Percentiles rank a stretch among this genome's conserved stretches.
These are phyloP conservation scores for Lepraria neglecta DNA, from an alignment of 495 filamentous ascomycete genomes.

Conservation along the genomic window DNA sequence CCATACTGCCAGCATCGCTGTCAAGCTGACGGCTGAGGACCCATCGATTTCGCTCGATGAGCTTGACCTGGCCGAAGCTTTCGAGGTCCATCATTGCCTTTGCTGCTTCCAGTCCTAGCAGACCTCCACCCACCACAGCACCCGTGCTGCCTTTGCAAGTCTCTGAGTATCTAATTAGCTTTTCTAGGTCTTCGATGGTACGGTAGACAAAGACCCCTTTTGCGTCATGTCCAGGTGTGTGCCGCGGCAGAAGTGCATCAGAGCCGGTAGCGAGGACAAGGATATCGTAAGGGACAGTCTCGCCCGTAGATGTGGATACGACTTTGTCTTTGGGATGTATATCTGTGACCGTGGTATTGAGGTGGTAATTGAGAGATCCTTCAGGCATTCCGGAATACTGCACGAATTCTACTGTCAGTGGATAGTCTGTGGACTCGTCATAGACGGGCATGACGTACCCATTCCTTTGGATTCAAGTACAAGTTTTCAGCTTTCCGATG, in stretches of 20 bases:
- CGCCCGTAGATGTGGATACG: constrained; percentile 65
- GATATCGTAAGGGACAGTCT: constrained; percentile 73
- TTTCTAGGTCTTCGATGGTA: constrained; percentile 78
- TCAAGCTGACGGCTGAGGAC: constrained; percentile 84
- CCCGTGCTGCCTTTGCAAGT: constrained; percentile 62
- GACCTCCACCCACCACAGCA: constrained; percentile 81
- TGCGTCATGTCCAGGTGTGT: constrained; percentile 79
- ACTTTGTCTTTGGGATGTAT: constrained; percentile 60
- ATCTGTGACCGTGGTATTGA: constrained; percentile 72
- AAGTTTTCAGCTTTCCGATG: constrained; percentile 85
- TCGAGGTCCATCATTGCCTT: constrained; percentile 91
- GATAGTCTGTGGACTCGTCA: too few relatives aligned
- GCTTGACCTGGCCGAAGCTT: constrained; percentile 67
- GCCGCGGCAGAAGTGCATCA: constrained; percentile 72
- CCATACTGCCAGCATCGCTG: constrained; percentile 73
- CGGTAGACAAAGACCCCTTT: constrained; percentile 93
- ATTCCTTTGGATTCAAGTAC: constrained; percentile 84
- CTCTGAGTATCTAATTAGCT: constrained; percentile 67
- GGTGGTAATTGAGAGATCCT: constrained; percentile 68
- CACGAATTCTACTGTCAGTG: constrained; percentile 6
- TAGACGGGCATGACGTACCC: constrained; percentile 49
- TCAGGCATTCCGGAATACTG: constrained; percentile 47
- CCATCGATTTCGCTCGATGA: constrained; percentile 88
- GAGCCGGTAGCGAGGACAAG: constrained; percentile 90
- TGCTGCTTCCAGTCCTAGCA: constrained; percentile 87